These are phyloP conservation scores for Claviceps lovelessii DNA, from an alignment of 2,329 filamentous ascomycete genomes.

Conservation along the genomic window DNA sequence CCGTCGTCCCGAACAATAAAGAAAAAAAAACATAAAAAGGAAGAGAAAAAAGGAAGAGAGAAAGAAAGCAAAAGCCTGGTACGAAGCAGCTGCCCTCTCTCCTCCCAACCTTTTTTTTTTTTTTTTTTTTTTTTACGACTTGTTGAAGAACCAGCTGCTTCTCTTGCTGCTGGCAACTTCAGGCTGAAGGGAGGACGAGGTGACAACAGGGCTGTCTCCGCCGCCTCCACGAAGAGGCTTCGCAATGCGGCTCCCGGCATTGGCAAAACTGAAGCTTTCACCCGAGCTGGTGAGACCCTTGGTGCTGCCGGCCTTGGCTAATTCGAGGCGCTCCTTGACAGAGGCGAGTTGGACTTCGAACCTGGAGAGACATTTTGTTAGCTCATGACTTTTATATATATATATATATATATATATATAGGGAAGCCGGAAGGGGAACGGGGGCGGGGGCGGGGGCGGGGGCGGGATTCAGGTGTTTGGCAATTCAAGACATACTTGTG, in stretches of 20 bases:
- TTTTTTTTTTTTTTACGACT: slow-evolving; percentile 25
- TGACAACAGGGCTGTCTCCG: slow-evolving; percentile 30
- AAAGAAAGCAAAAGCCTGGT: slow-evolving; percentile 2
- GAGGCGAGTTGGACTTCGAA: slow-evolving; percentile 95
- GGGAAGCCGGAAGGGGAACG: too few species aligned
- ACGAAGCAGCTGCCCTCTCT: not conserved
- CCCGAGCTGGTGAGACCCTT: slow-evolving; percentile 59
- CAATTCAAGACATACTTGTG: slow-evolving; percentile 58
- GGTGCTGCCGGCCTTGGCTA: slow-evolving; percentile 82
- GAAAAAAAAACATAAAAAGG: not conserved
- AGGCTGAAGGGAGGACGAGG: slow-evolving; percentile 43
- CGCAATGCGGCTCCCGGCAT: slow-evolving; percentile 50
- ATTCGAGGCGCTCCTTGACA: slow-evolving; percentile 94
- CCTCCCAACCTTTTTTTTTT: not conserved
- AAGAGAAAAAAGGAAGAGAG: not conserved
- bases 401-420: too few species aligned
- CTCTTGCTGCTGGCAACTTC: slow-evolving; percentile 46
- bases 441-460: too few species aligned
- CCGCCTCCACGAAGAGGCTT: slow-evolving; percentile 53
- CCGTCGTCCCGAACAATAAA: not conserved
- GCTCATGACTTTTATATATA: not conserved
- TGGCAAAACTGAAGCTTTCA: slow-evolving; percentile 57
- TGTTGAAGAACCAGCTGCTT: slow-evolving; percentile 62
- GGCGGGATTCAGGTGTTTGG: too few species aligned
- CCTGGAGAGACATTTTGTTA: slow-evolving; percentile 31